Conservation (phyloP, 148 eudicot genomes). For the Rhododendron simsii region DNA sequence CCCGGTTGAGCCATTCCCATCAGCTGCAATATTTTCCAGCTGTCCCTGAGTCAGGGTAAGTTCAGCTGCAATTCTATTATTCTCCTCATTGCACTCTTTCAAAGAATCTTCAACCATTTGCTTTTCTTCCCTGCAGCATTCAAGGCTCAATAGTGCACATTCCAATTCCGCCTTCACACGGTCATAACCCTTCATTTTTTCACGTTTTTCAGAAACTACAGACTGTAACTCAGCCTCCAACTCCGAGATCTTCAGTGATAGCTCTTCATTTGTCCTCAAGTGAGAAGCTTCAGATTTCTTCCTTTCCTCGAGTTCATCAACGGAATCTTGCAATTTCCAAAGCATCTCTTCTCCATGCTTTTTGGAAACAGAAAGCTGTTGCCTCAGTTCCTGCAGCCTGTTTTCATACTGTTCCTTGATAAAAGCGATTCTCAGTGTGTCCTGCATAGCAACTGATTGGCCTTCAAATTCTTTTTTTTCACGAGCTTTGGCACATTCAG, state of each 20-base stretch:
- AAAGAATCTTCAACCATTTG: slow-evolving; percentile 53
- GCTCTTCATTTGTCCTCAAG: slow-evolving; percentile 65
- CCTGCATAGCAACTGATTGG: slow-evolving; percentile 48
- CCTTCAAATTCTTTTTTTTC: slow-evolving; percentile 63
- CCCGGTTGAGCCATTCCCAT: slow-evolving; percentile 10
- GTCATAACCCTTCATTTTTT: slow-evolving; percentile 56
- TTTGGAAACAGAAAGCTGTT: slow-evolving; percentile 67
- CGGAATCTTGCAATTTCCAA: slow-evolving; percentile 77
- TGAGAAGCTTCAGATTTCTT: slow-evolving; percentile 72
- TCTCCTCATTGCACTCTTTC: slow-evolving; percentile 53
- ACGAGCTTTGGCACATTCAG: slow-evolving; percentile 39
- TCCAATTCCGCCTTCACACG: slow-evolving; percentile 74
- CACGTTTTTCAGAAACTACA: slow-evolving; percentile 63
- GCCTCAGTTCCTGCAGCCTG: slow-evolving; percentile 70
- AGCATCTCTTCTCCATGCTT: slow-evolving; percentile 95
- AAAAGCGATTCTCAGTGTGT: slow-evolving; percentile 81
- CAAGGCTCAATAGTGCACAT: slow-evolving; percentile 78
- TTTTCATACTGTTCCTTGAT: slow-evolving; percentile 90
- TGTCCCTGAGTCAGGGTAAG: slow-evolving; percentile 39
- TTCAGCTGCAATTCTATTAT: slow-evolving; percentile 36
- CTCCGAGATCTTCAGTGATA: slow-evolving; percentile 49
- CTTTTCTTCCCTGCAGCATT: slow-evolving; percentile 95
- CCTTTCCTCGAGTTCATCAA: slow-evolving; percentile 68
- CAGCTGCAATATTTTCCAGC: slow-evolving; percentile 29
- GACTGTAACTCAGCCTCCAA: slow-evolving; percentile 62